These are phyloP conservation scores for Anaeramoeba flamelloides DNA, from an alignment of 78 protist species.

Conservation along the genomic window DNA sequence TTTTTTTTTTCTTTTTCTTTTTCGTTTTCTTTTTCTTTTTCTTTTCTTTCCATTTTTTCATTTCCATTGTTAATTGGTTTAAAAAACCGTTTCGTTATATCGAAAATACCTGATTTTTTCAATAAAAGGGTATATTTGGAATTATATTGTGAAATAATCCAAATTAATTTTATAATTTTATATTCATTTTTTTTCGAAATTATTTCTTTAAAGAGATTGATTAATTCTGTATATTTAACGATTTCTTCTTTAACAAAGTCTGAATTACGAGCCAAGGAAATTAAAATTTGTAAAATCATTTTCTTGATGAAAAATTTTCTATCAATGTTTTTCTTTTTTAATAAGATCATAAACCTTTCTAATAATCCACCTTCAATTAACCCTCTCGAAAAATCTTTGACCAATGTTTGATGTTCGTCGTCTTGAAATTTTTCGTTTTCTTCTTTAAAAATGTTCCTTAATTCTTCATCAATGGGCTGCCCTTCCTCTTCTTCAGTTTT, in stretches of 20 bases:
- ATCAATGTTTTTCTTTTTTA: neutral
- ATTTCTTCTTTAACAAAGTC: neutral
- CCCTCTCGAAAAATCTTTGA: neutral
- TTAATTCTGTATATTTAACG: neutral
- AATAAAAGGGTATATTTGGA: neutral
- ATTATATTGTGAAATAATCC: neutral
- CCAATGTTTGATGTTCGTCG: neutral
- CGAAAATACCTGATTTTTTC: neutral
- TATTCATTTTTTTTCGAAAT: neutral
- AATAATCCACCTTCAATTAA: neutral
- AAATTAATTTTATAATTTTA: neutral
- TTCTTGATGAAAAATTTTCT: neutral
- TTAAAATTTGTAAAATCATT: neutral
- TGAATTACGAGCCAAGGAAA: neutral
- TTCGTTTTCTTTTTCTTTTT: too few relatives aligned
- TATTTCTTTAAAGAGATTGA: neutral
- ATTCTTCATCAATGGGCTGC: too few relatives aligned
- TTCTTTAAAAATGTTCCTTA: too few relatives aligned
- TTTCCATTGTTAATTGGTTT: too few relatives aligned
- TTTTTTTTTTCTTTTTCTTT: too few relatives aligned
- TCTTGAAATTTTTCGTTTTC: too few relatives aligned
- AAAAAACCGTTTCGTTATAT: neutral
- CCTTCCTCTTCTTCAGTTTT: neutral
- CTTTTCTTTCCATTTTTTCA: too few relatives aligned
- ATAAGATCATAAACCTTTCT: neutral